phyloP scores from a whole-genome alignment of 169 alveolate species.

The Plasmodium chabaudi region DNA sequence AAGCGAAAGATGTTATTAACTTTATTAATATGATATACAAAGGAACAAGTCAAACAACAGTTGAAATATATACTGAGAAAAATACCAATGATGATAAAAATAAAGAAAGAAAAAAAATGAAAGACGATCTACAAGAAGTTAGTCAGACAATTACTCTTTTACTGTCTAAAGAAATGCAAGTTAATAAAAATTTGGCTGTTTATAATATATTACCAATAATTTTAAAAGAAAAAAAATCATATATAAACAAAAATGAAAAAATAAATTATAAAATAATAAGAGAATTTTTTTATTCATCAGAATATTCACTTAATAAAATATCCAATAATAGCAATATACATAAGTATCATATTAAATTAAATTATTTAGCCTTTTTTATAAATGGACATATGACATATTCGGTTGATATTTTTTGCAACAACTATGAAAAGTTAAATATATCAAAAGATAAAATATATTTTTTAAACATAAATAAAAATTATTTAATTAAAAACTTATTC shows the following conservation, averaged over 20 bases:
- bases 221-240: not conserved
- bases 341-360: slow-evolving; percentile 22
- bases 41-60: too few relatives aligned
- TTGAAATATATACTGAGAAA: too few relatives aligned
- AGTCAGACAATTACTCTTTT: slow-evolving; percentile 1
- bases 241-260: not conserved
- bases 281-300: slow-evolving; percentile 5
- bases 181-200: slow-evolving; percentile 42
- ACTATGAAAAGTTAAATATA: slow-evolving; percentile 16
- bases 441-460: slow-evolving; percentile 24
- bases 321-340: not conserved
- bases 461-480: slow-evolving; percentile 40
- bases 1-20: slow-evolving; percentile 5
- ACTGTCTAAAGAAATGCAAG: slow-evolving; percentile 12
- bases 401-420: slow-evolving; percentile 33
- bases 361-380: slow-evolving; percentile 52
- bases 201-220: slow-evolving; percentile 21
- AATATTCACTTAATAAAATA: slow-evolving; percentile 15
- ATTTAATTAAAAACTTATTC: slow-evolving; percentile 35
- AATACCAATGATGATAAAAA: too few relatives aligned
- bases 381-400: slow-evolving; percentile 55
- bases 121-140: slow-evolving; percentile 1
- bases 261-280: slow-evolving; percentile 29
- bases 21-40: not conserved
- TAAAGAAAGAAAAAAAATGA: too few relatives aligned